These are phyloP conservation scores for Solanum pennellii DNA, from an alignment of 257 asterid species.

Conservation along the genomic window DNA sequence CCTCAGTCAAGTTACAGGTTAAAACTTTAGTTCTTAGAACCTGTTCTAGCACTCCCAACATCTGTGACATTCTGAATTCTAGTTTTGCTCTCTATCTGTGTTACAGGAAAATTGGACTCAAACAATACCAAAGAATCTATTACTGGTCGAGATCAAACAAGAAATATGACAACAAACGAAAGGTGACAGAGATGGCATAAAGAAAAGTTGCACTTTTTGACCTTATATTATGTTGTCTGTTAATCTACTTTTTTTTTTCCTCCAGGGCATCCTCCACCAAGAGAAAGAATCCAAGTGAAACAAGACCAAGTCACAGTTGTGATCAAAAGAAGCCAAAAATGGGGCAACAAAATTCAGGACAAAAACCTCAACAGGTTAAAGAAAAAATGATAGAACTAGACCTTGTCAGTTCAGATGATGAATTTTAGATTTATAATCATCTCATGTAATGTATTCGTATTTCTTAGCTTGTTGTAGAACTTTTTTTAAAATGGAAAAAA, in stretches of 20 bases:
- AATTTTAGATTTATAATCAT: constrained; percentile 17
- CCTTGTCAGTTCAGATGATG: constrained; percentile 73
- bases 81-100: not conserved
- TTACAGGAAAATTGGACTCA: constrained; percentile 29
- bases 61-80: not conserved
- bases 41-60: not conserved
- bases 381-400: constrained; percentile 83
- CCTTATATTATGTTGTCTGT: not conserved
- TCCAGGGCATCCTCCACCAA: constrained; percentile 9
- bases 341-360: constrained; percentile 18
- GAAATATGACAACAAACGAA: constrained; percentile 17
- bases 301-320: constrained; percentile 31
- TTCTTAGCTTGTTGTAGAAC: not conserved
- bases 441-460: not conserved
- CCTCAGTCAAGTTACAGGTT: constrained; percentile 72
- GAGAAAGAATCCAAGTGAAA: constrained; percentile 16
- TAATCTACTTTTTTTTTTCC: not conserved
- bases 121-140: constrained; percentile 17
- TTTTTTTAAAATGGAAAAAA: not conserved
- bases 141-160: constrained; percentile 19
- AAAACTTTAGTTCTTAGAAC: not conserved
- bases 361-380: constrained; percentile 21
- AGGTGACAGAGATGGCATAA: constrained; percentile 24
- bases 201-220: not conserved
- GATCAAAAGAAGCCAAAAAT: constrained; percentile 43